Evolutionary conservation across 106 monocot genomes (phyloP), one percentile per base, ranked within the genome.

Genomic region (Apostasia shenzhenica): DNA sequence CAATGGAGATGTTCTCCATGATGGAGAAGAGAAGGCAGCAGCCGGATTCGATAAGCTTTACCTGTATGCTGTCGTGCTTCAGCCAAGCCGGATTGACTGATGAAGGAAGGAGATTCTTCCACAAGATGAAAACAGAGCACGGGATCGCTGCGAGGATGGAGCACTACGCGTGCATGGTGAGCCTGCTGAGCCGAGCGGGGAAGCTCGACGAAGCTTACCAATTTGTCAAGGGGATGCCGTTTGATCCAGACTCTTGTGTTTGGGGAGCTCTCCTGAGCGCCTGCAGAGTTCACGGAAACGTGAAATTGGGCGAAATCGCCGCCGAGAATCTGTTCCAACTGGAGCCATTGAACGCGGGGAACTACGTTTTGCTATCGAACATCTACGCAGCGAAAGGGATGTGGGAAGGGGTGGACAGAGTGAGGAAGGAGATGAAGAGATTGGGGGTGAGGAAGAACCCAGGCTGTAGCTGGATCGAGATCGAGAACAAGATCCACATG

Each of bases 201-300:
- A 81, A 70, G 72, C 67, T 90, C 48, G 71, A 82, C 41, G 84
- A 87, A 42, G 89, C 86, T 45, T 82, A 84, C 74, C 70, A 70
- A 59, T 39, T 83, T 76, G 85, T 90, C 41, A 59, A 70, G 39
- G 42, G 74, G 59, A 94, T 94, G 86, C 66, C 79, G 14, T 72
- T 72, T 63, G 73, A 78, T 47, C 72, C 89, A 0, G 94, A 94
- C 71, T 89, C 82, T 40, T 94, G 87, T 71, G 54, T 90, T 57
- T 94, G 94, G 94, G 94, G 94, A 43, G 81, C 94, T 3, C 70
- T 94, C 62, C 78, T 94, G 1, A 81, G 84, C 74, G 86, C 89
- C 37, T 94, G 94, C 58, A 75, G 81, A 66, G 72, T 87, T 53
- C 76, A 87, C 69, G 73, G 78, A 41, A 76, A 87, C 70, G 75